These are phyloP conservation scores for Pecoramyces ruminantium DNA, from an alignment of 192 early-diverging fungal genomes.

Conservation along the genomic window DNA sequence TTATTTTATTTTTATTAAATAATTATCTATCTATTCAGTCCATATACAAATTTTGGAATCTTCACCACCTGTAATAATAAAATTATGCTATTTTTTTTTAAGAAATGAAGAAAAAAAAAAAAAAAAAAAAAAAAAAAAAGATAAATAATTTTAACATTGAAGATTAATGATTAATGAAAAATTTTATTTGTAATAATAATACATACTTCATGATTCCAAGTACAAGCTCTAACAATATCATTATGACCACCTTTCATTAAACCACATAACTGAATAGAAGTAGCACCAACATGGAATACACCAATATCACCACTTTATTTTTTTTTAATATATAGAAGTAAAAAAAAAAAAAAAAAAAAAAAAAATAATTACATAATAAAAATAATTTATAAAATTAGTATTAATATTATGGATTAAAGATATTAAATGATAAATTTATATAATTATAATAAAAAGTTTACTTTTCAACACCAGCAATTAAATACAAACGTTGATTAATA, in stretches of 20 bases:
- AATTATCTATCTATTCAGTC: not conserved
- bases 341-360: no score
- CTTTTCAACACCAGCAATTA: slow-evolving; percentile 61
- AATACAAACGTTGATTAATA: slow-evolving; percentile 46
- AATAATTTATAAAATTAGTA: no score
- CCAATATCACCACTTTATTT: slow-evolving; percentile 48
- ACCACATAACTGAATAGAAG: slow-evolving; percentile 57
- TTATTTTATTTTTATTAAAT: no score
- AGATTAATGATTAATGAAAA: not conserved
- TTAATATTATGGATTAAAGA: no score
- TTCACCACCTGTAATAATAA: not conserved
- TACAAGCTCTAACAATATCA: slow-evolving; percentile 68
- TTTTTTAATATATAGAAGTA: no score
- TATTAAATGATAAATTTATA: no score
- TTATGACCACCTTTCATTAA: slow-evolving; percentile 58
- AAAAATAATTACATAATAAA: no score
- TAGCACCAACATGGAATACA: slow-evolving; percentile 63
- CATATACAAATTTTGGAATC: not conserved
- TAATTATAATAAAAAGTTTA: not conserved
- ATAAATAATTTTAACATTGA: no score
- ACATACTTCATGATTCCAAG: slow-evolving; percentile 37
- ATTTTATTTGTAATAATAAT: not conserved
- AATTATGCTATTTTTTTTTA: not conserved
- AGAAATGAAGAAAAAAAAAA: no score
- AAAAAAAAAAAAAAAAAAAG: not conserved